These are phyloP conservation scores for Cladorrhinum sp. DNA, from an alignment of 2,329 filamentous ascomycete genomes.

Conservation along the genomic window DNA sequence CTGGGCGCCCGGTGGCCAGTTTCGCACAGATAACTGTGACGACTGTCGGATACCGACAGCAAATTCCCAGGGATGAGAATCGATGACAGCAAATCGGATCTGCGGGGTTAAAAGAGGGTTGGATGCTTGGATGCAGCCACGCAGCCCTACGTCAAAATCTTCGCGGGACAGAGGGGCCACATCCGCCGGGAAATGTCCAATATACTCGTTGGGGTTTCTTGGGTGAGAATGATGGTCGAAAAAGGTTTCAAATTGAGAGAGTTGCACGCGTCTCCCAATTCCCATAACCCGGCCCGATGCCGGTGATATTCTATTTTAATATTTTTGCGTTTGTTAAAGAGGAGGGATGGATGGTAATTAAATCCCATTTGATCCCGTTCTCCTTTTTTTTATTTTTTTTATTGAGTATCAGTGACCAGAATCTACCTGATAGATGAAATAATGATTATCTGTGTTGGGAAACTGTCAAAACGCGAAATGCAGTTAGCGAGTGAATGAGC, in stretches of 20 bases:
- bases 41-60: constrained; percentile 5
- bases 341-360: not conserved
- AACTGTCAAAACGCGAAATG: not conserved
- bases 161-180: constrained; percentile 20
- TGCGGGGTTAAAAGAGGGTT: constrained; percentile 21
- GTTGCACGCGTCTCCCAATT: not conserved
- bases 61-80: constrained; percentile 17
- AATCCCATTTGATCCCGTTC: not conserved
- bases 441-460: too few relatives aligned
- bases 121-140: constrained; percentile 17
- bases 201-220: not conserved
- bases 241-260: constrained; percentile 21
- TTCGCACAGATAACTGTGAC: constrained; percentile 10
- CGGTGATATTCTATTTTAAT: constrained; percentile 20
- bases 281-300: constrained; percentile 7
- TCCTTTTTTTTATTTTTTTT: not conserved
- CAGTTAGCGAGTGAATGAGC: not conserved
- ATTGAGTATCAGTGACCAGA: not conserved
- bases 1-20: constrained; percentile 1
- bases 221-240: not conserved
- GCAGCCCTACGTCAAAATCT: constrained; percentile 24
- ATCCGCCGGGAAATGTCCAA: constrained; percentile 22
- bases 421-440: not conserved
- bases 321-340: not conserved
- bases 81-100: constrained; percentile 22